Evolutionary conservation across 2,329 filamentous ascomycete genomes (phyloP), one percentile per base, ranked within the genome.

Genomic region (Cercospora beticola): DNA sequence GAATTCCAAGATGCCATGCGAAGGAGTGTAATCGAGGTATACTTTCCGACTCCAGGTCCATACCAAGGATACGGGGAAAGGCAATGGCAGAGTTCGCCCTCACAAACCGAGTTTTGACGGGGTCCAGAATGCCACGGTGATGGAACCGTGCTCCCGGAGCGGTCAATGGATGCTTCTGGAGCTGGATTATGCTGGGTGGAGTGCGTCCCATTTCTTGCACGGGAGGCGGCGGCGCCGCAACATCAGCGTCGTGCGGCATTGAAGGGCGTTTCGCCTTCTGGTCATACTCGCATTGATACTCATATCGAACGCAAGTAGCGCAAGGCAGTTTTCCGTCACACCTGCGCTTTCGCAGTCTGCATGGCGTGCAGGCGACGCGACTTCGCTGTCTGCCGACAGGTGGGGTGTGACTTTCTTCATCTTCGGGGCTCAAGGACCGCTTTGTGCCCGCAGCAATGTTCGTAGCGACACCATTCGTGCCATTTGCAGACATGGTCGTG

Each of bases 1-100:
- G 65, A 60, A 78, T 70, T 54, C 77, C 81, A 12, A 82, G 76
- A 73, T 88, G 87, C 86, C 86, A 14, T 14, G 83, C 86, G 73
- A 88, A 87, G 0, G 86, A 81, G 70, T 86, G 84, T 70, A 87
- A 78, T 57, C 84, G 79, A 0, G 86, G 85, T 1, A 85, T 85
- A 70, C 82, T 83, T 6, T 83, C 83, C 0, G 85, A 83, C 70
- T 88, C 86, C 18, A 87, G 79, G 56, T 83, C 82, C 65, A 87
- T 81, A 0, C 83, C 86, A 36, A 88, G 76, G 33, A 82, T 83
- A 54, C 86, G 78, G 1, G 87, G 82, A 71, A 88, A 88, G 0
- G 86, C 85, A 0, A 86, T 84, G 0, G 86, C 86, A 23, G 76
- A 78, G 62, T 78, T 78, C 8, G 77, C 77, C 40, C 76, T 70